Percentiles rank a stretch among this genome's conserved stretches.
Evolutionary conservation across 2,329 filamentous ascomycete genomes (phyloP).

Genomic region (Penicillium oxalicum): DNA sequence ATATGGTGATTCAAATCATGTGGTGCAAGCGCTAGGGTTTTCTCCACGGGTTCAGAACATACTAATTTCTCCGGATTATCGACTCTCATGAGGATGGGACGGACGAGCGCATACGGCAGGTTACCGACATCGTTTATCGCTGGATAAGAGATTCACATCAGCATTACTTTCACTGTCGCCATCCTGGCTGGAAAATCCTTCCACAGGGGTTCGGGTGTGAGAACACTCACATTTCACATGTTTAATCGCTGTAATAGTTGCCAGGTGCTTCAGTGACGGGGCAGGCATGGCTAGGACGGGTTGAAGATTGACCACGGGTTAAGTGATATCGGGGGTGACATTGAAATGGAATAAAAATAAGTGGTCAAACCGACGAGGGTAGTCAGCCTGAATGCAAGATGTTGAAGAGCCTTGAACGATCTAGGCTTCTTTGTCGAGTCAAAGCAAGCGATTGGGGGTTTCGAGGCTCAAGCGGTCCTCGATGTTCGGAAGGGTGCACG

Average conservation of each 20-base stretch:
- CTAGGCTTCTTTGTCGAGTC: background rate
- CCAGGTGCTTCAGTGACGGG: constrained; percentile 32
- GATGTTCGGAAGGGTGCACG: background rate
- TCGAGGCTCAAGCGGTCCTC: constrained; percentile 1
- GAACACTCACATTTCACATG: constrained; percentile 32
- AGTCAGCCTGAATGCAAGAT: background rate
- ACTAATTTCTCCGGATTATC: constrained; percentile 69
- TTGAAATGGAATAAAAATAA: constrained; percentile 12
- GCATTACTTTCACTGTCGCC: background rate
- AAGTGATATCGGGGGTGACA: constrained; percentile 4
- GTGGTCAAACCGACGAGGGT: background rate
- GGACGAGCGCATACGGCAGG: constrained; percentile 60
- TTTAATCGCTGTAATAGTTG: constrained; percentile 32
- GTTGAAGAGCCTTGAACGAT: background rate
- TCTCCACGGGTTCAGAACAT: constrained; percentile 15
- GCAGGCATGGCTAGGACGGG: constrained; percentile 26
- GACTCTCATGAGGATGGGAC: constrained; percentile 64
- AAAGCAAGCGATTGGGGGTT: background rate
- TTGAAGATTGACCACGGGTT: constrained; percentile 5
- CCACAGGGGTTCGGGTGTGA: background rate
- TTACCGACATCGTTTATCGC: constrained; percentile 65
- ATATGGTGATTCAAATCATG: background rate
- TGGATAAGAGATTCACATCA: constrained; percentile 16
- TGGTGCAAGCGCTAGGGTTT: background rate
- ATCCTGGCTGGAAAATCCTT: too few species aligned